Evolutionary conservation across 257 asterid genomes (phyloP), one percentile per base, ranked within the genome.

Genomic region (Nemophila menziesii): DNA sequence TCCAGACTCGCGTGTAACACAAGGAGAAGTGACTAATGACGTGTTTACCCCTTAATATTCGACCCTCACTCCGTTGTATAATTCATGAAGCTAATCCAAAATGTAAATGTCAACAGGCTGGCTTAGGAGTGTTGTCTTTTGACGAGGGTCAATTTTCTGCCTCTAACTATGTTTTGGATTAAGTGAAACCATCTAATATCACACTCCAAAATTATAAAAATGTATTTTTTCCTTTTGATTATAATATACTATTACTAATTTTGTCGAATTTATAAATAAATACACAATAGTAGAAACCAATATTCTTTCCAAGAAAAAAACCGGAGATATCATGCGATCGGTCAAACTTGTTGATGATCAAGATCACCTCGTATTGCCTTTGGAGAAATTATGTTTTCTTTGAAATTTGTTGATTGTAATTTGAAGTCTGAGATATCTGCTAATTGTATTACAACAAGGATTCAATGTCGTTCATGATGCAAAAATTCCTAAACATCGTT

Each of bases 81-180:
- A 7, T 46, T 22, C 22, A 10, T 1, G 12, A 27, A 11, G 23
- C 23, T 47, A 20, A 54, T 55, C 39, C 26, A 57, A 16, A 21
- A 11, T 45, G 11, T 62, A 41, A 44, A 46, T n/a, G n/a, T 33
- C 40, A 8, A 33, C 75, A 87, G 97, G 64, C 97, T 72, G 97
- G 97, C 64, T 70, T 89, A 43, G 97, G 97, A 56, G 97, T 95
- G 60, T 48, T 89, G 43, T 80, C 97, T 38, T 89, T 89, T 46
- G 95, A 89, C 3, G 95, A 89, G 64, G 97, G 93, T 44, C 97
- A 84, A 64, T 89, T 89, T 74, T 75, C 95, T 0, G 95, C 84
- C 26, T 75, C 80, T 29, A 90, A 95, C 95, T 83, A 77, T 52
- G 64, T 54, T 42, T 14, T 33, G 18, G 20, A 8, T 33, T 37